phyloP scores from a whole-genome alignment of 305 asterid species.

The Fraxinus paxiana region DNA sequence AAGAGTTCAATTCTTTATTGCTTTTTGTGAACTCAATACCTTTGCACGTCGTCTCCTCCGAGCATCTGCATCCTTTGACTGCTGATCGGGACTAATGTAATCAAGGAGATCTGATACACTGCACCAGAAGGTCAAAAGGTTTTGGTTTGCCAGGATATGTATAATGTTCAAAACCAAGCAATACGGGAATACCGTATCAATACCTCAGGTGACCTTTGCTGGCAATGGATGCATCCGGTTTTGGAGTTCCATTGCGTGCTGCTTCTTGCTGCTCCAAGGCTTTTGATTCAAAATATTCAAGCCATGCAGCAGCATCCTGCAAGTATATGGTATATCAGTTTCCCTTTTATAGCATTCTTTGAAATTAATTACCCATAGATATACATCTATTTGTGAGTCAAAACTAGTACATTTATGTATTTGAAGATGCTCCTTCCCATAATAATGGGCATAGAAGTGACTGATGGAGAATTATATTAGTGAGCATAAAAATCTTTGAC shows the following conservation, averaged over 20 bases:
- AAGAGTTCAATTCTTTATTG: background rate
- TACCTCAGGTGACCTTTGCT: constrained; percentile 99
- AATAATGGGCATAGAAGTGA: background rate
- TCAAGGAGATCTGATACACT: constrained; percentile 99
- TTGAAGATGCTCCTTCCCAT: constrained; percentile 5
- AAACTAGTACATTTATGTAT: constrained; percentile 10
- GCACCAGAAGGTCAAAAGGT: constrained; percentile 40
- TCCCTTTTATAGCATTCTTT: background rate
- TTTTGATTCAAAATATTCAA: constrained; percentile 95
- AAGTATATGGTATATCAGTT: constrained; percentile 26
- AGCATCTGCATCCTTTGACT: constrained; percentile 64
- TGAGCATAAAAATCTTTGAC: constrained; percentile 1
- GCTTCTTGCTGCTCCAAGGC: constrained; percentile 99
- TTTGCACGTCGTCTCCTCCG: constrained; percentile 83
- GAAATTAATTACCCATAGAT: constrained; percentile 9
- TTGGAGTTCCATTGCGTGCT: constrained; percentile 92
- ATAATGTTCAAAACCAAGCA: constrained; percentile 35
- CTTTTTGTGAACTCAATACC: constrained; percentile 37
- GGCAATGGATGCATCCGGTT: constrained; percentile 95
- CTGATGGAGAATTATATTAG: background rate
- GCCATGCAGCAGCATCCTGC: constrained; percentile 99
- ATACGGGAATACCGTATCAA: constrained; percentile 44
- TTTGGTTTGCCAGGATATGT: constrained; percentile 30
- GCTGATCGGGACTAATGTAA: constrained; percentile 84
- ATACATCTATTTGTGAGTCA: constrained; percentile 13